Base-by-base conservation (phyloP, 2,329 filamentous ascomycete genomes). In the Sarocladiaceae sp. region DNA sequence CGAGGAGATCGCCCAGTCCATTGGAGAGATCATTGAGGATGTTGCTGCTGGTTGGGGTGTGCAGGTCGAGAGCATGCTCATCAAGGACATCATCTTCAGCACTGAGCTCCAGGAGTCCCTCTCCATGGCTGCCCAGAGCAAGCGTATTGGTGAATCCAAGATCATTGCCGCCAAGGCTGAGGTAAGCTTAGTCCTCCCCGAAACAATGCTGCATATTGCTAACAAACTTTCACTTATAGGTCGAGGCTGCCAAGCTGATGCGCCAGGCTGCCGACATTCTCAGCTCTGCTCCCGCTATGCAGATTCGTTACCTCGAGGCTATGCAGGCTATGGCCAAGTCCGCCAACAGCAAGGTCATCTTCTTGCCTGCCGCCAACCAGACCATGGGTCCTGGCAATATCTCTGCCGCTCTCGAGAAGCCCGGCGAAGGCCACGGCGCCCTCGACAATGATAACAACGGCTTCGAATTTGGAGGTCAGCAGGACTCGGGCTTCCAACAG, bases 261-360 rank as follows among this genome's bases (percentile, higher is more conserved):
- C 82, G 87, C 63, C 84, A 94, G 73, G 93, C 94, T 33, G 94
- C 94, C 68, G 93, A 99, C 66, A 97, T 97, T 60, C 72, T 99
- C 48, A 89, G 84, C 57, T 90, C 84, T 15, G 93, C 93, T 0
- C 94, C 94, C 2, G 94, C 94, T 60, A 99, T 99, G 94, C 92
- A 97, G 74, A 96, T 96, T 74, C 80, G 92, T 59, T 97, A 97
- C 71, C 87, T 99, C 59, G 94, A 99, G 74, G 92, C 94, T 3
- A 97, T 97, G 93, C 94, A 97, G 70, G 83, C 90, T 37, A 99
- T 99, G 93, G 94, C 94, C 62, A 97, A 97, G 81, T 83, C 83
- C 0, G 90, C 91, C 46, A 95, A 92, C 71, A 84, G 80, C 73
- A 95, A 95, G 73, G 87, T 94, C 63, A 92, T 94, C 63, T 94